Evolutionary conservation across 495 filamentous ascomycete species (phyloP).

Genomic region (Cercophora samala): DNA sequence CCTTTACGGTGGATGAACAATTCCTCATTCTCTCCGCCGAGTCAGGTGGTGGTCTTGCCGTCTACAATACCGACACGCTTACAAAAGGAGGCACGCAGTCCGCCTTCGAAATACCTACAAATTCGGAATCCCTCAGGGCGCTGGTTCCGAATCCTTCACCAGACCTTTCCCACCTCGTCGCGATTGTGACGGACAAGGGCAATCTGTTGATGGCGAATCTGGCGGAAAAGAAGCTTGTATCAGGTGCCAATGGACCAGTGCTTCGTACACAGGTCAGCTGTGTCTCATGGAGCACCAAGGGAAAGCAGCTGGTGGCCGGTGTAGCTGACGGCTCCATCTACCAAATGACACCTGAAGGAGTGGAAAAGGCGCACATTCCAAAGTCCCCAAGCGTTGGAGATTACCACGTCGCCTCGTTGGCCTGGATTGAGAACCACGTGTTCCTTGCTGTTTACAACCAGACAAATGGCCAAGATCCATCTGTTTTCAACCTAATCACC

Average conservation of each 20-base stretch:
- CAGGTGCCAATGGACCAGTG: slow-evolving; percentile 60
- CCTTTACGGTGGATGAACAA: slow-evolving; percentile 80
- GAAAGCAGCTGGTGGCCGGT: slow-evolving; percentile 90
- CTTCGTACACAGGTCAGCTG: slow-evolving; percentile 75
- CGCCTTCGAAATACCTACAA: slow-evolving; percentile 70
- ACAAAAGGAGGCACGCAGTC: slow-evolving; percentile 61
- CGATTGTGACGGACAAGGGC: slow-evolving; percentile 74
- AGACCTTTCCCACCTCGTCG: slow-evolving; percentile 62
- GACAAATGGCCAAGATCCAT: slow-evolving; percentile 54
- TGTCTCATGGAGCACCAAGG: slow-evolving; percentile 85
- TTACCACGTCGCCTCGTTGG: slow-evolving; percentile 75
- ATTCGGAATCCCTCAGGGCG: slow-evolving; percentile 67
- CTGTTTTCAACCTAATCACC: slow-evolving; percentile 72
- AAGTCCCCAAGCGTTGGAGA: slow-evolving; percentile 66
- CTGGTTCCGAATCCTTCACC: slow-evolving; percentile 77
- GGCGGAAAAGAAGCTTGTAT: slow-evolving; percentile 56
- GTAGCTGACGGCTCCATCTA: slow-evolving; percentile 73
- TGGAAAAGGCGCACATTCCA: slow-evolving; percentile 71
- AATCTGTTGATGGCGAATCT: slow-evolving; percentile 82
- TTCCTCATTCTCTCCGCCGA: slow-evolving; percentile 82
- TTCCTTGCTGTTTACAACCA: slow-evolving; percentile 74
- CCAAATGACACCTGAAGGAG: slow-evolving; percentile 80
- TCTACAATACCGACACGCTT: slow-evolving; percentile 71
- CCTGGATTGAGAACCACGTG: slow-evolving; percentile 84
- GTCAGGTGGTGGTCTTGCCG: slow-evolving; percentile 72